Evolutionary conservation across 805 yeast genomes (phyloP).

Genomic region (Cyberlindnera bimundalis): DNA sequence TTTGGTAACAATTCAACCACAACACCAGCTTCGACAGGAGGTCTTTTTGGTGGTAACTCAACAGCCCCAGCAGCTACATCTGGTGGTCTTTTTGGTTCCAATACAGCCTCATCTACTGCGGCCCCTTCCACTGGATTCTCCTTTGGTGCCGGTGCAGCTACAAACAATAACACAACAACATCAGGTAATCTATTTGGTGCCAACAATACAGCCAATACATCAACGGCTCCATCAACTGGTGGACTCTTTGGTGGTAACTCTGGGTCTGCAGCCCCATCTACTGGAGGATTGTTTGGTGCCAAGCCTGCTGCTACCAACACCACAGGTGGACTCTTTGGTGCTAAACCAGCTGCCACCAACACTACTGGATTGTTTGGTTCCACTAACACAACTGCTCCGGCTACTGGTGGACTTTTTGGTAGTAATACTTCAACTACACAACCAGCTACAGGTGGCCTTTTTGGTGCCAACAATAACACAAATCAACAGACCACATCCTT

Average conservation of each 20-base stretch:
- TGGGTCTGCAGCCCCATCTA: too few species aligned
- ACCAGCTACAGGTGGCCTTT: too few species aligned
- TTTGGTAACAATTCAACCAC: conserved; percentile 16
- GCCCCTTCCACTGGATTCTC: not conserved
- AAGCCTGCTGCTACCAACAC: conserved; percentile 6
- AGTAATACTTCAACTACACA: conserved; percentile 2
- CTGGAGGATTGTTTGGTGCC: not conserved
- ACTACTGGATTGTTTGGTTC: conserved; percentile 12
- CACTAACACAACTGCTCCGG: conserved; percentile 5
- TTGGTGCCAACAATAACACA: conserved; percentile 14
- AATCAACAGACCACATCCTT: too few species aligned
- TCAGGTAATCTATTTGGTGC: conserved; percentile 33
- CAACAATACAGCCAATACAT: conserved; percentile 9
- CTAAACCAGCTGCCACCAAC: conserved; percentile 11
- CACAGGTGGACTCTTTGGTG: conserved; percentile 32
- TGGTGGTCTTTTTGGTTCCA: conserved; percentile 16
- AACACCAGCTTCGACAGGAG: conserved; percentile 20
- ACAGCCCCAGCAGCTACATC: too few species aligned
- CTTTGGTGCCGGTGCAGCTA: conserved; percentile 23
- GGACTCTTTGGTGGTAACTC: conserved; percentile 34
- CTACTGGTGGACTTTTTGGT: conserved; percentile 12
- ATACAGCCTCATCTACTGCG: conserved; percentile 11
- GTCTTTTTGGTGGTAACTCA: conserved; percentile 30
- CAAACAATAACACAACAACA: conserved; percentile 11
- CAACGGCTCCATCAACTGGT: conserved; percentile 24